Percentiles rank a stretch among this genome's conserved stretches.
Evolutionary conservation across 2,329 filamentous ascomycete species (phyloP).

Genomic region (Arthrobotrys iridis): DNA sequence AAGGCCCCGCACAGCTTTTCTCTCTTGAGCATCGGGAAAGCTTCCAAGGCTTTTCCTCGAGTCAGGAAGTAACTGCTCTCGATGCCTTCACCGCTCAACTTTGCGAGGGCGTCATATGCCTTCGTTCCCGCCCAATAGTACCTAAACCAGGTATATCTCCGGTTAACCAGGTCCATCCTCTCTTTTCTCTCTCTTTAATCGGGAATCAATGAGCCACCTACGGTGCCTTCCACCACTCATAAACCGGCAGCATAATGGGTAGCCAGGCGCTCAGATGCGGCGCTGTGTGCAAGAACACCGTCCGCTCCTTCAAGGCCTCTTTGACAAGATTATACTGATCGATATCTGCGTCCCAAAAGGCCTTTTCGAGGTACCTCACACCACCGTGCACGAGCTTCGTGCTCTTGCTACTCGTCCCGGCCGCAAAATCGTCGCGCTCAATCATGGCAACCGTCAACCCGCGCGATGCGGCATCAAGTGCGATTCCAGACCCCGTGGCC

Average conservation of each 20-base stretch:
- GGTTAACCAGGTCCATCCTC: neutral
- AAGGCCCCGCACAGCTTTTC: conserved; percentile 80
- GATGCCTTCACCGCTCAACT: conserved; percentile 78
- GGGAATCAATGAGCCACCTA: conserved; percentile 18
- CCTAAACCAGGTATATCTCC: conserved; percentile 14
- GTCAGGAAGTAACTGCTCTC: conserved; percentile 90
- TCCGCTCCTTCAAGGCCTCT: conserved; percentile 77
- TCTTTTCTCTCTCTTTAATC: neutral
- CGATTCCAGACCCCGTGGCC: conserved; percentile 76
- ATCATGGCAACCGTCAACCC: conserved; percentile 77
- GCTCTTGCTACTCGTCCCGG: conserved; percentile 78
- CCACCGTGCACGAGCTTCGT: conserved; percentile 82
- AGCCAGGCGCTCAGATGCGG: conserved; percentile 78
- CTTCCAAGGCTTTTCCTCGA: conserved; percentile 83
- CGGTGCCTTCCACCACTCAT: conserved; percentile 80
- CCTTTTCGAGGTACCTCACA: conserved; percentile 78
- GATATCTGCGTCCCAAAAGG: conserved; percentile 79
- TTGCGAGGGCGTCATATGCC: conserved; percentile 82
- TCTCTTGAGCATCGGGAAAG: conserved; percentile 87
- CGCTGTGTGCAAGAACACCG: conserved; percentile 78
- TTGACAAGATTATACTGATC: conserved; percentile 76
- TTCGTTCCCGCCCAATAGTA: conserved; percentile 83
- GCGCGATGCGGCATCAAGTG: conserved; percentile 75
- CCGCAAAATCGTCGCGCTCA: conserved; percentile 78
- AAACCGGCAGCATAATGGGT: conserved; percentile 78